Conservation (phyloP, 2,329 filamentous ascomycete species). For the Hymenotorrendiella dingleyae region DNA sequence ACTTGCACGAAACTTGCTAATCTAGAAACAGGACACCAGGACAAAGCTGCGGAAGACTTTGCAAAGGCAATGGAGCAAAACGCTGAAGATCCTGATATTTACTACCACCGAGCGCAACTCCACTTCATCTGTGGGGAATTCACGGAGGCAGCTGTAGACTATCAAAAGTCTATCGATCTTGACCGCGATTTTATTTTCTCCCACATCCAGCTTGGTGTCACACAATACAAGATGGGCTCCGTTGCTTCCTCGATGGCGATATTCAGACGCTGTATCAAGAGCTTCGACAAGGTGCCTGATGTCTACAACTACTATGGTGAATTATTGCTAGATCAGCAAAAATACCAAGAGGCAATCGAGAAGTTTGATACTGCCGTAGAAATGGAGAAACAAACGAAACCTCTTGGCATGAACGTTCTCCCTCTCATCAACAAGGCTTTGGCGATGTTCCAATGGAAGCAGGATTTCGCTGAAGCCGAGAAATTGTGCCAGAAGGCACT, state of each 20-base stretch:
- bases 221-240: conserved; percentile 99
- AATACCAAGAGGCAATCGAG: conserved; percentile 90
- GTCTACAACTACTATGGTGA: conserved; percentile 99
- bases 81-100: conserved; percentile 88
- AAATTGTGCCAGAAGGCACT: conserved; percentile 95
- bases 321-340: conserved; percentile 91
- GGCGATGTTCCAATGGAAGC: conserved; percentile 96
- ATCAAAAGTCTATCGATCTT: conserved; percentile 97
- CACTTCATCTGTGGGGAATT: conserved; percentile 98
- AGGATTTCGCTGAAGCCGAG: conserved; percentile 91
- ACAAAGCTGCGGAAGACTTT: conserved; percentile 85
- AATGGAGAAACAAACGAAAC: conserved; percentile 93
- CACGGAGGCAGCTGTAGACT: conserved; percentile 90
- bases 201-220: conserved; percentile 97
- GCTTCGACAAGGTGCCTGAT: conserved; percentile 92
- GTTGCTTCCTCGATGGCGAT: conserved; percentile 98
- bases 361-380: conserved; percentile 99
- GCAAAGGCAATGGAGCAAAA: conserved; percentile 79
- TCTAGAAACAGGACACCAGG: conserved; percentile 58
- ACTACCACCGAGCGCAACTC: conserved; percentile 96
- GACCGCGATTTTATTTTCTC: conserved; percentile 98
- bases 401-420: conserved; percentile 93
- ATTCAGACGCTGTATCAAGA: conserved; percentile 96
- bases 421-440: conserved; percentile 98
- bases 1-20: conserved; percentile 26